Evolutionary conservation across 164 flowering plant genomes (phyloP).

Genomic region (grape (Vitis vinifera)): ASM3070453v1 NC_081807.1:7698501-7699000

Average conservation of each 20-base stretch:
- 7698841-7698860: slow-evolving; percentile 27
- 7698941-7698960: slow-evolving; percentile 35
- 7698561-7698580: slow-evolving; percentile 21
- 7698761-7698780: slow-evolving; percentile 40
- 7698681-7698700: slow-evolving; percentile 37
- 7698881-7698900: slow-evolving; percentile 28
- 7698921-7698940: slow-evolving; percentile 32
- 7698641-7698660: slow-evolving; percentile 19
- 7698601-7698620: slow-evolving; percentile 25
- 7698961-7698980: background rate
- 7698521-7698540: background rate
- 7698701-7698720: slow-evolving; percentile 21
- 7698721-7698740: slow-evolving; percentile 33
- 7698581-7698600: slow-evolving; percentile 16
- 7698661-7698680: slow-evolving; percentile 17
- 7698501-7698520: background rate
- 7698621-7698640: slow-evolving; percentile 8
- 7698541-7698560: slow-evolving; percentile 14
- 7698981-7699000: slow-evolving; percentile 17
- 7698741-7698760: slow-evolving; percentile 31
- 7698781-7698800: slow-evolving; percentile 25
- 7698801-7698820: slow-evolving; percentile 21
- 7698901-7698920: slow-evolving; percentile 34
- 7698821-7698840: slow-evolving; percentile 25
- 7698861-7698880: slow-evolving; percentile 19